Evolutionary conservation across 768 basidiomycete genomes (phyloP).

Genomic region (Amanita molliuscula): DNA sequence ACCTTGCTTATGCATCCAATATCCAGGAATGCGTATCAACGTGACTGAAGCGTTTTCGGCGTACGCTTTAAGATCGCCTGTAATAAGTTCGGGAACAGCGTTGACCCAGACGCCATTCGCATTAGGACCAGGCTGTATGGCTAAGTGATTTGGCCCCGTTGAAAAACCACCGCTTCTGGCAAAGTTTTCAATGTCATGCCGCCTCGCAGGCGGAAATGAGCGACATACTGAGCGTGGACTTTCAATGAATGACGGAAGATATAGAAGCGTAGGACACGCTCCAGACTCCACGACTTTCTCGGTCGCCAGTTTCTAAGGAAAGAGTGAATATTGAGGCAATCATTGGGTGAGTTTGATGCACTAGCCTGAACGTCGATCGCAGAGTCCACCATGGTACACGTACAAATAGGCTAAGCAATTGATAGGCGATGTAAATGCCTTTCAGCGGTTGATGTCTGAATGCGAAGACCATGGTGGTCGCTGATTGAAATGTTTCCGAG

Average conservation of each 20-base stretch:
- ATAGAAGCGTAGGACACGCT: slow-evolving; percentile 26
- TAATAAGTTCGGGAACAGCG: slow-evolving; percentile 29
- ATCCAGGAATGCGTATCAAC: slow-evolving; percentile 40
- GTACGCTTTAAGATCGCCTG: slow-evolving; percentile 31
- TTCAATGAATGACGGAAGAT: slow-evolving; percentile 20
- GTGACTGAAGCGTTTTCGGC: slow-evolving; percentile 27
- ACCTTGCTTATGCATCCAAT: slow-evolving; percentile 41
- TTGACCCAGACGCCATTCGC: slow-evolving; percentile 42
- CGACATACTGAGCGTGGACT: slow-evolving; percentile 18
- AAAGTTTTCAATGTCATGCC: not conserved
- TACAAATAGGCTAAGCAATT: slow-evolving; percentile 27
- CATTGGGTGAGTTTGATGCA: not conserved
- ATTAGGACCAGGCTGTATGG: slow-evolving; percentile 28
- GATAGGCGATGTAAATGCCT: slow-evolving; percentile 34
- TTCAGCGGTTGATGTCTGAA: slow-evolving; percentile 40
- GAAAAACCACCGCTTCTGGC: slow-evolving; percentile 25
- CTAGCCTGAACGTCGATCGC: slow-evolving; percentile 25
- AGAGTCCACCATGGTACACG: slow-evolving; percentile 40
- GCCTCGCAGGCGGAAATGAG: not conserved
- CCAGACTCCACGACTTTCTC: slow-evolving; percentile 33
- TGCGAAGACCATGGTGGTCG: slow-evolving; percentile 17
- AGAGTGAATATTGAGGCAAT: not conserved
- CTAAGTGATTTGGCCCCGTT: slow-evolving; percentile 24
- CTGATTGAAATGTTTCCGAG: too few relatives aligned
- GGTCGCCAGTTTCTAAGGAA: slow-evolving; percentile 29